Evolutionary conservation across 306 rosid species (phyloP).

Genomic region (Cajanus cajan): DNA sequence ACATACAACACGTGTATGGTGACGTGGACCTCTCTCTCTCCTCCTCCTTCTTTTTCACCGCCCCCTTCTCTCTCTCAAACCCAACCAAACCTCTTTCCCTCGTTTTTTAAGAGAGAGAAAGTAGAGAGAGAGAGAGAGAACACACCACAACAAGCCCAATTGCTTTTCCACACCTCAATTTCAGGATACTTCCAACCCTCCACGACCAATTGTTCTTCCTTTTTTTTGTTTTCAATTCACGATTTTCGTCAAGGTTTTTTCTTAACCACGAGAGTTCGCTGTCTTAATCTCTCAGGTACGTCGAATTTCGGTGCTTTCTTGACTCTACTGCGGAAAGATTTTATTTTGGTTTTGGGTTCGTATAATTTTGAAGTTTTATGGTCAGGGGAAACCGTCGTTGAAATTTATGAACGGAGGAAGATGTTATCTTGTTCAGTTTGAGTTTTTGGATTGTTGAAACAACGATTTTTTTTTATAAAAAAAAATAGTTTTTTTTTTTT

Average conservation of each 20-base stretch:
- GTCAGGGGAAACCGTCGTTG: background rate
- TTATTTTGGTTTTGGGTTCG: conserved; percentile 12
- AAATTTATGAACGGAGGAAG: background rate
- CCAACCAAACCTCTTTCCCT: conserved; percentile 35
- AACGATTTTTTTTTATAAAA: background rate
- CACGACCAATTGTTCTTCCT: background rate
- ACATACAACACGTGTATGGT: conserved; percentile 73
- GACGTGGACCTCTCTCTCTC: conserved; percentile 75
- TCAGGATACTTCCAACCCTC: conserved; percentile 29
- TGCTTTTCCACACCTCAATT: conserved; percentile 6
- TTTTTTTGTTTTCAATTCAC: background rate
- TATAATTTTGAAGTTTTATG: background rate
- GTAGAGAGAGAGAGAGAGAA: conserved; percentile 34
- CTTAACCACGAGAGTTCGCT: conserved; percentile 6
- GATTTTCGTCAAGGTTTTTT: background rate
- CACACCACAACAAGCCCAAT: conserved; percentile 28
- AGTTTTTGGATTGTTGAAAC: conserved; percentile 20
- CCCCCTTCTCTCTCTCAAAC: conserved; percentile 27
- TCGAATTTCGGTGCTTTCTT: conserved; percentile 18
- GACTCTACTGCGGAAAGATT: conserved; percentile 12
- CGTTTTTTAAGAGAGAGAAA: conserved; percentile 52
- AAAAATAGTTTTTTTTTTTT: background rate
- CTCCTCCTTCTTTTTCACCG: conserved; percentile 30
- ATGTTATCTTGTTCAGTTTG: conserved; percentile 26
- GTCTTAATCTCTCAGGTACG: conserved; percentile 47